Percentiles rank a stretch among this genome's conserved stretches.
Conservation (phyloP, 116 monocot genomes). For the Iris pallida region DNA sequence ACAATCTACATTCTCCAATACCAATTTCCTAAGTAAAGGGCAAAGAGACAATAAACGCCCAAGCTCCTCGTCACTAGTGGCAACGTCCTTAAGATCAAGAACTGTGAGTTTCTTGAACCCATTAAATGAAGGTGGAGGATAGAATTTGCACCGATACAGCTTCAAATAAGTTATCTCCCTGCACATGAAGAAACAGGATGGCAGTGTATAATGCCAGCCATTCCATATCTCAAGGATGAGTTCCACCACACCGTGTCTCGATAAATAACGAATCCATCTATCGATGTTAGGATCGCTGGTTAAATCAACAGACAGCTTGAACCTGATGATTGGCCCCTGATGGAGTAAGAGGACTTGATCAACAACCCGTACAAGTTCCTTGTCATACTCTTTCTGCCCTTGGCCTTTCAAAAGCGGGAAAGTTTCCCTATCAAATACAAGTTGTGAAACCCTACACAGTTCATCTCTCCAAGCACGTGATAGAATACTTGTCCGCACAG, state of each 20-base stretch:
- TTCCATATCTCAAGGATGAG: too few species aligned
- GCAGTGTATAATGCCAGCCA: too few species aligned
- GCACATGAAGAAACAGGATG: too few species aligned
- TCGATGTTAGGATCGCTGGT: too few species aligned
- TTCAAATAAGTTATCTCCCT: too few species aligned
- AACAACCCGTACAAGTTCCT: too few species aligned
- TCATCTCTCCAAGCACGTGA: neutral
- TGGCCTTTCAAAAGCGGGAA: too few species aligned
- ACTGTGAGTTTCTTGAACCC: neutral
- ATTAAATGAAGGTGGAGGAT: neutral
- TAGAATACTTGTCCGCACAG: neutral
- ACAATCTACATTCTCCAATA: neutral
- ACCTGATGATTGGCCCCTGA: neutral
- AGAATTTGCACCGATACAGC: neutral
- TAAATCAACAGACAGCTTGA: neutral
- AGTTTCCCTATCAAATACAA: neutral
- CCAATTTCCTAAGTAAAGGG: neutral
- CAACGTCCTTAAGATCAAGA: neutral
- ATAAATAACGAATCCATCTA: too few species aligned
- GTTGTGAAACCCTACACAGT: neutral
- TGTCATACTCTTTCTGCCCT: too few species aligned
- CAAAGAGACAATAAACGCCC: neutral
- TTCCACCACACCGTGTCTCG: too few species aligned
- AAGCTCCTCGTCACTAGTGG: neutral
- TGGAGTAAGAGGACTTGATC: too few species aligned